Conservation (phyloP, 2,329 filamentous ascomycete species). For the Aaosphaeria arxii region DNA sequence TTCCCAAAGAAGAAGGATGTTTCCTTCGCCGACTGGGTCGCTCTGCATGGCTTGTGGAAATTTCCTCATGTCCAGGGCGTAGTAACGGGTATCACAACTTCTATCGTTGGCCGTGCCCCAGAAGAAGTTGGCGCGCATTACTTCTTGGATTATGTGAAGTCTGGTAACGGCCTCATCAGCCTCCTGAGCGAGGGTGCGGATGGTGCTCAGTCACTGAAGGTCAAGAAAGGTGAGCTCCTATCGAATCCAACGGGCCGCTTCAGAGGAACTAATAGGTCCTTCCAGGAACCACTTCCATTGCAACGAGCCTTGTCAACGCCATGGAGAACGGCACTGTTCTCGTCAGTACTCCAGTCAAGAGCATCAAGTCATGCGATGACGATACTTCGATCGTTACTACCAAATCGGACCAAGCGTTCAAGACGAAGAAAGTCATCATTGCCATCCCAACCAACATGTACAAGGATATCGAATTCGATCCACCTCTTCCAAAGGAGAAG, state of each 20-base stretch:
- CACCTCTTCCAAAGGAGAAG: conserved; percentile 43
- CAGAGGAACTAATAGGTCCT: neutral
- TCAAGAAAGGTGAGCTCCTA: conserved; percentile 19
- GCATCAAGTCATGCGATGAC: neutral
- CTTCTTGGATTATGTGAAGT: conserved; percentile 57
- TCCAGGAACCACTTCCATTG: neutral
- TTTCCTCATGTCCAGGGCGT: neutral
- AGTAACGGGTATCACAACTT: conserved; percentile 40
- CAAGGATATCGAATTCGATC: conserved; percentile 45
- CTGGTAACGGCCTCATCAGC: conserved; percentile 50
- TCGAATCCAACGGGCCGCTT: neutral
- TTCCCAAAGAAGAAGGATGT: neutral
- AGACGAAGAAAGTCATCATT: conserved; percentile 46
- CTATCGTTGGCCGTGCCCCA: conserved; percentile 52
- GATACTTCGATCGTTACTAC: conserved; percentile 14
- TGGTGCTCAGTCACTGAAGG: conserved; percentile 56
- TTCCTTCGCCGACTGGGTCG: neutral
- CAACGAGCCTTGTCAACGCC: neutral
- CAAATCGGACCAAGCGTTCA: conserved; percentile 19
- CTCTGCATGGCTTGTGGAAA: neutral
- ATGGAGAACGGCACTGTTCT: neutral
- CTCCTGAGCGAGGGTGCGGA: conserved; percentile 53
- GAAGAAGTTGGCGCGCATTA: conserved; percentile 50
- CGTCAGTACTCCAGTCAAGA: neutral
- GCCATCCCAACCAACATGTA: conserved; percentile 47